phyloP scores from a whole-genome alignment of 1,139 yeast genomes.

The Hyphopichia khmerensis region DNA sequence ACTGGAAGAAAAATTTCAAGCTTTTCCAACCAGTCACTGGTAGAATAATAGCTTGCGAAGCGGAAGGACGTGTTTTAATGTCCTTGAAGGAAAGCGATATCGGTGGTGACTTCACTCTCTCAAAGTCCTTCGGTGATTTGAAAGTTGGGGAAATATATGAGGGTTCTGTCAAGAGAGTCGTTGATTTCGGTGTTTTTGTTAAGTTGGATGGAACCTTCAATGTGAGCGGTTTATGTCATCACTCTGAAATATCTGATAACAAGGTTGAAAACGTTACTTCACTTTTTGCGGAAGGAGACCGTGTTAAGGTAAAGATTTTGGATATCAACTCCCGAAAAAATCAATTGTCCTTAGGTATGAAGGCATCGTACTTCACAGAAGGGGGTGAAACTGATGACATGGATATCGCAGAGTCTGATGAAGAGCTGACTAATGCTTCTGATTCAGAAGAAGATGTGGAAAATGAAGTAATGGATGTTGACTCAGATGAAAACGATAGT shows the following conservation, averaged over 20 bases:
- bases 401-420: constrained; percentile 29
- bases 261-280: constrained; percentile 49
- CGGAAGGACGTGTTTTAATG: constrained; percentile 65
- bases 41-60: constrained; percentile 63
- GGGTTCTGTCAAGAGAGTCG: constrained; percentile 76
- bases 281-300: constrained; percentile 83
- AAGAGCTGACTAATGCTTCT: constrained; percentile 13
- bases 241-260: constrained; percentile 77
- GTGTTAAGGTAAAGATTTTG: constrained; percentile 80
- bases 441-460: constrained; percentile 24
- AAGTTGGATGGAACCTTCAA: constrained; percentile 71
- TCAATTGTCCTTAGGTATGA: constrained; percentile 85
- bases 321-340: constrained; percentile 62
- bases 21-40: constrained; percentile 76
- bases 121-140: constrained; percentile 65
- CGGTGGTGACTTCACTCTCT: constrained; percentile 58
- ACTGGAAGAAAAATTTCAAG: constrained; percentile 80
- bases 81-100: constrained; percentile 83
- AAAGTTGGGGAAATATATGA: constrained; percentile 68
- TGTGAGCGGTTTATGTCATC: constrained; percentile 86
- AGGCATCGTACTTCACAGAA: constrained; percentile 79
- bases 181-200: constrained; percentile 91
- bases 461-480: constrained; percentile 16
- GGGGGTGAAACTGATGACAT: constrained; percentile 32
- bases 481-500: constrained; percentile 19